A percentile compares a stretch with the other conserved stretches of the same genome.
phyloP scores from a whole-genome alignment of 1,284 basidiomycete genomes.

The Athelia sp. region DNA sequence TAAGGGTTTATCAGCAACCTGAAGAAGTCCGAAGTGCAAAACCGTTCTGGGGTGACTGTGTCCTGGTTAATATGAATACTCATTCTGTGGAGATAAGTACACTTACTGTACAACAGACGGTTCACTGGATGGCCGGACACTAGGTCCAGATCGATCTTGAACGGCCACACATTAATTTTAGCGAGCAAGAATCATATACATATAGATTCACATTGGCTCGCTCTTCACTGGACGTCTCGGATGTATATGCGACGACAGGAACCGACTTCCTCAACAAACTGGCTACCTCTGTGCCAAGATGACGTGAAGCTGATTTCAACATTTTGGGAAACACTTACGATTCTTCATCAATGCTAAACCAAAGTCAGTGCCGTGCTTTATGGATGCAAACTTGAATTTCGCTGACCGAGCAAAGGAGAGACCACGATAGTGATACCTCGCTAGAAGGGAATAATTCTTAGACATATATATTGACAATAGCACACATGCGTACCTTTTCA shows the following conservation, averaged over 20 bases:
- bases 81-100: slow-evolving; percentile 8
- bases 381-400: neutral
- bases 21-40: slow-evolving; percentile 53
- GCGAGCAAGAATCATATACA: slow-evolving; percentile 1
- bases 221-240: slow-evolving; percentile 55
- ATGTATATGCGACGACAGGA: slow-evolving; percentile 59
- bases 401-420: slow-evolving; percentile 70
- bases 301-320: slow-evolving; percentile 3
- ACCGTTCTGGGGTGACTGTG: slow-evolving; percentile 70
- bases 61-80: neutral
- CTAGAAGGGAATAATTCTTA: slow-evolving; percentile 22
- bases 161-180: neutral
- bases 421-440: slow-evolving; percentile 75
- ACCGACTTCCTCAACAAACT: slow-evolving; percentile 53
- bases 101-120: slow-evolving; percentile 70
- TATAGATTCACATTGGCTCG: slow-evolving; percentile 42
- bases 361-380: neutral
- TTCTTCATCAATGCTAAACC: slow-evolving; percentile 78
- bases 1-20: slow-evolving; percentile 48
- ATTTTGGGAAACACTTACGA: slow-evolving; percentile 37
- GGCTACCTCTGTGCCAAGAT: slow-evolving; percentile 52
- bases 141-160: slow-evolving; percentile 61
- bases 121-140: slow-evolving; percentile 53
- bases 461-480: neutral
- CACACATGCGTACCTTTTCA: slow-evolving; percentile 38